These are phyloP conservation scores for Przewalskia tangutica DNA, from an alignment of 257 asterid genomes.

Conservation along the genomic window DNA sequence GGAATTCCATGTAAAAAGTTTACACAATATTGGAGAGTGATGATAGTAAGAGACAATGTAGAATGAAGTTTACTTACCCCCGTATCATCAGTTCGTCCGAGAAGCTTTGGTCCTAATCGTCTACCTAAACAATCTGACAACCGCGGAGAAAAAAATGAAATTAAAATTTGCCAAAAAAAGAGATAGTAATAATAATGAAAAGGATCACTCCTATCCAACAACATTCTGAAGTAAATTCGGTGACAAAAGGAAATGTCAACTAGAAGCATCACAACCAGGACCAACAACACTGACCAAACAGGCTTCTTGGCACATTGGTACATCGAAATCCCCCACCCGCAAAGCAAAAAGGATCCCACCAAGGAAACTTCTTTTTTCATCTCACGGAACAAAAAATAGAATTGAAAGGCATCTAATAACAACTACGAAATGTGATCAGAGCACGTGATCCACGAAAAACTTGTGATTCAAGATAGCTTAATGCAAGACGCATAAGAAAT, in stretches of 20 bases:
- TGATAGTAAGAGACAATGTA: constrained; percentile 1
- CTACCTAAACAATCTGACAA: constrained; percentile 94
- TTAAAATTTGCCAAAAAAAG: background rate
- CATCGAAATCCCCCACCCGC: background rate
- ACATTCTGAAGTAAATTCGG: background rate
- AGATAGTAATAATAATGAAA: background rate
- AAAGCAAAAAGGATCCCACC: background rate
- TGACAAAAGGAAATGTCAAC: background rate
- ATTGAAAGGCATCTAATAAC: background rate
- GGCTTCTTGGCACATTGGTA: background rate
- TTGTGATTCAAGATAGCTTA: background rate
- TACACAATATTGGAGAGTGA: background rate
- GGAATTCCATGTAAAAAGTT: background rate
- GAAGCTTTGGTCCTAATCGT: constrained; percentile 89
- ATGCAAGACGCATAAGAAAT: background rate
- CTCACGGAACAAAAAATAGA: background rate
- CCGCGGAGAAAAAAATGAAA: constrained; percentile 13
- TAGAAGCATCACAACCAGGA: background rate
- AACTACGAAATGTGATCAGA: background rate
- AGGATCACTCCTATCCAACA: background rate
- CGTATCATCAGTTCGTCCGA: constrained; percentile 82
- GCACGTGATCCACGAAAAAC: background rate
- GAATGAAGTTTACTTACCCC: constrained; percentile 46
- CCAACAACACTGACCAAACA: background rate
- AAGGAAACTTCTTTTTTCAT: background rate